A percentile compares a stretch with the other conserved stretches of the same genome.
These are phyloP conservation scores for Coemansia sp. DNA, from an alignment of 192 early-diverging fungal genomes.

Conservation along the genomic window DNA sequence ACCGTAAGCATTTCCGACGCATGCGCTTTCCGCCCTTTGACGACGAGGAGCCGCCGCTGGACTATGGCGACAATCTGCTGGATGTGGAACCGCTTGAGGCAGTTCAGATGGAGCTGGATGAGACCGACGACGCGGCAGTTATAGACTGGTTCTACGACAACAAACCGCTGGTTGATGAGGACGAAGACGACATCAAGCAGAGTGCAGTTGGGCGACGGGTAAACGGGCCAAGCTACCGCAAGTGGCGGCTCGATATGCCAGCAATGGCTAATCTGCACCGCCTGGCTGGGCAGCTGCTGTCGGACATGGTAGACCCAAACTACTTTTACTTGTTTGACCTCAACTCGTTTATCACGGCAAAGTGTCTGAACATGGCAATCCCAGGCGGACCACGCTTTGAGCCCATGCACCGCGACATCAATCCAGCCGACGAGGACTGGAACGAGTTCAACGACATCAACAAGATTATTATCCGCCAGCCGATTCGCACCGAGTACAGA, in stretches of 20 bases:
- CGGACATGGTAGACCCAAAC: conserved; percentile 93
- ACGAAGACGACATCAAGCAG: conserved; percentile 38
- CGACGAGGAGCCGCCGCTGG: conserved; percentile 98
- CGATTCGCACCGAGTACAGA: conserved; percentile 98
- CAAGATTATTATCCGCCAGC: conserved; percentile 99
- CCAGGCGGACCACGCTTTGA: conserved; percentile 98
- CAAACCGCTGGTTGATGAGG: conserved; percentile 74
- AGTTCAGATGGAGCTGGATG: conserved; percentile 98
- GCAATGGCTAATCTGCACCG: conserved; percentile 95
- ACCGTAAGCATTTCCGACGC: conserved; percentile 96
- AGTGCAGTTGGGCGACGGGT: conserved; percentile 55
- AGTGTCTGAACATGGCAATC: conserved; percentile 96
- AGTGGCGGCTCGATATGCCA: conserved; percentile 89
- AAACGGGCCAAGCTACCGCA: conserved; percentile 85
- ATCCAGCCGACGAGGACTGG: conserved; percentile 98
- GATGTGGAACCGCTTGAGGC: conserved; percentile 98
- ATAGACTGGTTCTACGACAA: conserved; percentile 98
- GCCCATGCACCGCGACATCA: conserved; percentile 93
- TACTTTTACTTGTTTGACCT: conserved; percentile 98
- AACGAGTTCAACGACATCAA: conserved; percentile 99
- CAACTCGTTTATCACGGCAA: conserved; percentile 94
- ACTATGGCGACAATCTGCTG: conserved; percentile 98
- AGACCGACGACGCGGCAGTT: conserved; percentile 89
- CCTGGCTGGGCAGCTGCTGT: conserved; percentile 87
- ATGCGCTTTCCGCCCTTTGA: conserved; percentile 99